Evolutionary conservation across 2,329 filamentous ascomycete species (phyloP).

Genomic region (Fusarium equiseti): DNA sequence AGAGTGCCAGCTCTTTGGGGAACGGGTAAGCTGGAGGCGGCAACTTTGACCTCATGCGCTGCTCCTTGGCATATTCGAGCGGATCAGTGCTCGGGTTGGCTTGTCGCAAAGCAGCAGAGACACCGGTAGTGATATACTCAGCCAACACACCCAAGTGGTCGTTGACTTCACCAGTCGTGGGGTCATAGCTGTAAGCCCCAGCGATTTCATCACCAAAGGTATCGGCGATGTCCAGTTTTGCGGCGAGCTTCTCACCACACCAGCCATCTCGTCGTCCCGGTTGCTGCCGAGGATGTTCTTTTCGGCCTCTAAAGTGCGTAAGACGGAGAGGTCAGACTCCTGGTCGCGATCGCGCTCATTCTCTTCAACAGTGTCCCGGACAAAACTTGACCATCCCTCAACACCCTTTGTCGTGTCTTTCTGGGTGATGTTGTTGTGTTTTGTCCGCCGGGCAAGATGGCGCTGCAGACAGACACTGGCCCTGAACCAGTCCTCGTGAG

Average conservation of each 20-base stretch:
- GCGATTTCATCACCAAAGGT: neutral
- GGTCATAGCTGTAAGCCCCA: neutral
- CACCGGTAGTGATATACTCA: neutral
- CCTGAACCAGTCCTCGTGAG: neutral
- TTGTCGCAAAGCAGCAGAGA: neutral
- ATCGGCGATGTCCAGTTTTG: neutral
- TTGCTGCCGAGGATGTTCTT: neutral
- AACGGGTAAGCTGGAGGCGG: neutral
- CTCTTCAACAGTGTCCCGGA: neutral
- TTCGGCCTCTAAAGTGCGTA: neutral
- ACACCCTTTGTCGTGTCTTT: neutral
- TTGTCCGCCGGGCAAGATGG: accelerated
- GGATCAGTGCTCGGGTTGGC: neutral
- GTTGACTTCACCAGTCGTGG: neutral
- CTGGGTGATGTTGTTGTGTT: neutral
- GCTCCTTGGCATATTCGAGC: neutral
- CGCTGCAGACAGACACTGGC: neutral
- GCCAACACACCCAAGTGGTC: neutral
- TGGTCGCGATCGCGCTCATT: neutral
- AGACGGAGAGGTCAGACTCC: neutral
- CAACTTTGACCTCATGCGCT: neutral
- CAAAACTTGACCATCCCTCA: neutral
- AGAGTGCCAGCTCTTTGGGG: neutral
- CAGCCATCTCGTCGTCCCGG: neutral
- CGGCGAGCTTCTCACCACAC: neutral